phyloP scores from a whole-genome alignment of 1,284 basidiomycete species.

The Crocinoboletus sp. region DNA sequence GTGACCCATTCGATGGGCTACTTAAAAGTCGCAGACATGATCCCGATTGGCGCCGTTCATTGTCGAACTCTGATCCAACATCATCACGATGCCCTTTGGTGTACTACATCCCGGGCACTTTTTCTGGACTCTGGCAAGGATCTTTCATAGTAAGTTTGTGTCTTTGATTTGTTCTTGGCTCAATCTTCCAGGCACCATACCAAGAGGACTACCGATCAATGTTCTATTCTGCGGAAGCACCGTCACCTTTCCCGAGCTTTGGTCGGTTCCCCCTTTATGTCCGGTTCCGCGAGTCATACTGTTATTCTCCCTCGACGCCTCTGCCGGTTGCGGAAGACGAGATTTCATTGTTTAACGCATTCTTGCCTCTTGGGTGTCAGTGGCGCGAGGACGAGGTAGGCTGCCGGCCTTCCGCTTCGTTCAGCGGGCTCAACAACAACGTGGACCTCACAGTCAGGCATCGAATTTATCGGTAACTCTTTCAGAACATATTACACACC shows the following conservation, averaged over 20 bases:
- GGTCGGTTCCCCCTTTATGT: conserved; percentile 43
- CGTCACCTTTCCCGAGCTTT: conserved; percentile 32
- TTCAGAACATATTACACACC: conserved; percentile 36
- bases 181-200: conserved; percentile 33
- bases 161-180: conserved; percentile 3
- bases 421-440: conserved; percentile 5
- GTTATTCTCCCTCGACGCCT: conserved; percentile 27
- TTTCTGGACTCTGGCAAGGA: conserved; percentile 46
- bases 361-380: conserved; percentile 38
- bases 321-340: conserved; percentile 24
- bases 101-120: conserved; percentile 38
- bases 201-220: conserved; percentile 35
- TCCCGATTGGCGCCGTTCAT: conserved; percentile 29
- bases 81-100: conserved; percentile 2
- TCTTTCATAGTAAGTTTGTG: conserved; percentile 37
- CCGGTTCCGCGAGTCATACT: conserved; percentile 43
- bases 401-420: neutral
- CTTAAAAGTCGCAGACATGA: conserved; percentile 31
- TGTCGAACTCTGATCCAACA: conserved; percentile 8
- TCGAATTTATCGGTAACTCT: conserved; percentile 38
- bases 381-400: conserved; percentile 37
- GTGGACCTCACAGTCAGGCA: conserved; percentile 35
- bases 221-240: conserved; percentile 29
- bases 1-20: conserved; percentile 23
- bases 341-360: conserved; percentile 37